Evolutionary conservation across 164 flowering plant genomes (phyloP), one percentile per base, ranked within the genome.

Genomic region (Berberis thunbergii): DNA sequence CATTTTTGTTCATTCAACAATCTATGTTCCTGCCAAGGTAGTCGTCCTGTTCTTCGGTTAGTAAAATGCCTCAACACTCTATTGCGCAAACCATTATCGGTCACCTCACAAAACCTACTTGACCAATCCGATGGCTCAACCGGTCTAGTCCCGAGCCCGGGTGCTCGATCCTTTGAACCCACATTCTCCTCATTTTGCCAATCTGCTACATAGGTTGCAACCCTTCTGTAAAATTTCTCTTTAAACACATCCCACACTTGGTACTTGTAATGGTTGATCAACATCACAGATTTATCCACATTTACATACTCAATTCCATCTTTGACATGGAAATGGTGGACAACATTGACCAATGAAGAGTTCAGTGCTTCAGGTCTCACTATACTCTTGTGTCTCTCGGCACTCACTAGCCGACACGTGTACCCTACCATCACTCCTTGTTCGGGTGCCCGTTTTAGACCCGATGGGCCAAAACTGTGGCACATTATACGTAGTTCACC

Each of bases 231-330:
- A 54, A 91, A 91, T 70, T 91, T 89, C 75, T 80, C 83, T 75
- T 81, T 83, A 59, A 91, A 91, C 60, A 83, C 88, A 6, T 86
- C 94, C 97, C 97, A 91, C 7, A 84, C 97, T 67, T 91, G 97
- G 66, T 83, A 91, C 80, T 91, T 91, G 63, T 89, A 91, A 67
- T 91, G 98, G 62, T 89, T 91, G 3, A 91, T 79, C 57, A 80
- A 84, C 82, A 83, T 49, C 43, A 63, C 49, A 0, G 75, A 66
- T 49, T 64, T 64, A 2, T 75, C 72, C 70, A 79, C 62, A 50
- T 82, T 74, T 63, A 78, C 69, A 13, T 45, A 71, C 45, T 40
- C 45, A 41, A 63, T 80, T 1, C 85, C 89, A 1, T 78, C 62
- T 40, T 64, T 72, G 45, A 91, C 45, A 49, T 84, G 84, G 65